These are phyloP conservation scores for Tausonia pullulans DNA, from an alignment of 1,284 basidiomycete species.

Conservation along the genomic window DNA sequence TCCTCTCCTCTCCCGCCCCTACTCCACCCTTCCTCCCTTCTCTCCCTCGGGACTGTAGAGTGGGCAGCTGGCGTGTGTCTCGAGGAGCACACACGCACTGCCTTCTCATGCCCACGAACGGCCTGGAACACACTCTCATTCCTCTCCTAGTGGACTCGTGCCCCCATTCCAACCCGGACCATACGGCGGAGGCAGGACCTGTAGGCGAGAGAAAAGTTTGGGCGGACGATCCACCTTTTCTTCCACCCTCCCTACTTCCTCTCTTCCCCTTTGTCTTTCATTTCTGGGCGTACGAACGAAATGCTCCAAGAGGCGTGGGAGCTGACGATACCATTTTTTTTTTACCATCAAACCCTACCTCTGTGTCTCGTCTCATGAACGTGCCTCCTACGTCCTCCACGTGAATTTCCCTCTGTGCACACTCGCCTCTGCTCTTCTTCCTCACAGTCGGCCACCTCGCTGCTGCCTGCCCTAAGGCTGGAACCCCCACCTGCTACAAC, in stretches of 20 bases:
- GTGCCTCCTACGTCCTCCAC: not conserved
- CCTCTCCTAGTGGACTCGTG: not conserved
- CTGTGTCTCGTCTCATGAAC: not conserved
- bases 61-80: not conserved
- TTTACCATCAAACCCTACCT: not conserved
- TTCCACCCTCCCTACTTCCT: not conserved
- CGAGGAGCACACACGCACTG: not conserved
- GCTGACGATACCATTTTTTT: not conserved
- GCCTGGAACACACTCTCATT: not conserved
- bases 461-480: slow-evolving; percentile 20
- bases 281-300: not conserved
- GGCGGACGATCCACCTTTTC: not conserved
- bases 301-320: not conserved
- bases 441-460: slow-evolving; percentile 12
- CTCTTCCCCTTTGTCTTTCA: not conserved
- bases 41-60: not conserved
- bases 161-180: not conserved
- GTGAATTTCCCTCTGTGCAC: not conserved
- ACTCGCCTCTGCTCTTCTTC: not conserved
- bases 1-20: not conserved
- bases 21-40: not conserved
- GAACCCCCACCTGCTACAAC: slow-evolving; percentile 23
- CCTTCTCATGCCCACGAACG: not conserved
- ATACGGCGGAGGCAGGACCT: too few relatives aligned
- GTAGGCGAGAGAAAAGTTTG: too few relatives aligned